Conservation (phyloP, 169 alveolate species). For the Plasmodium gallinaceum region DNA sequence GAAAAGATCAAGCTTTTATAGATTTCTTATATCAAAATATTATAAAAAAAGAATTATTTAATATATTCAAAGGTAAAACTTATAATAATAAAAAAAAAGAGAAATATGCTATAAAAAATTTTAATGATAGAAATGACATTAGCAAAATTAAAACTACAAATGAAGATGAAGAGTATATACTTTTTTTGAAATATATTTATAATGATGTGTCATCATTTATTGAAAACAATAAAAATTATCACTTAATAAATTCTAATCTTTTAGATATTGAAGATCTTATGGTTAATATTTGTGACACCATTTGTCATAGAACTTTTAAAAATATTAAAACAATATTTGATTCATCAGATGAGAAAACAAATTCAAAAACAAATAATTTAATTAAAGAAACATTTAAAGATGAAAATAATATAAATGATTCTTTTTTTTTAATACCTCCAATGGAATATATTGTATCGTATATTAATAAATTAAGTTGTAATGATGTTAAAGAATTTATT, state of each 20-base stretch:
- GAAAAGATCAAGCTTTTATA: slow-evolving; percentile 34
- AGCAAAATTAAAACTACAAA: neutral
- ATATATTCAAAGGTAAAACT: slow-evolving; percentile 40
- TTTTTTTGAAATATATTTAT: slow-evolving; percentile 59
- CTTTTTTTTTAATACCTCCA: slow-evolving; percentile 75
- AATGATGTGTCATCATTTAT: slow-evolving; percentile 58
- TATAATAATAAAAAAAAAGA: neutral
- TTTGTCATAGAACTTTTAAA: slow-evolving; percentile 24
- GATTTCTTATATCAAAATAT: slow-evolving; percentile 52
- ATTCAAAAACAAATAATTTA: neutral
- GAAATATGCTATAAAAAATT: neutral
- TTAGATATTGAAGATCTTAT: slow-evolving; percentile 56
- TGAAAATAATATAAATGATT: neutral
- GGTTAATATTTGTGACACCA: slow-evolving; percentile 29
- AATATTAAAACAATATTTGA: slow-evolving; percentile 43
- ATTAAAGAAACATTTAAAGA: neutral
- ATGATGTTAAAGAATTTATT: slow-evolving; percentile 11
- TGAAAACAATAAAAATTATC: slow-evolving; percentile 38
- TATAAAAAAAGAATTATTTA: slow-evolving; percentile 30
- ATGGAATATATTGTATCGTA: slow-evolving; percentile 68
- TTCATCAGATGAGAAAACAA: neutral
- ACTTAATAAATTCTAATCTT: slow-evolving; percentile 23
- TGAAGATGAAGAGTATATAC: slow-evolving; percentile 64
- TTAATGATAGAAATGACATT: neutral
- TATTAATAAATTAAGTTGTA: slow-evolving; percentile 15